These are phyloP conservation scores for Cymbopogon flexuosus DNA, from an alignment of 202 grass and related monocot species.

Conservation along the genomic window DNA sequence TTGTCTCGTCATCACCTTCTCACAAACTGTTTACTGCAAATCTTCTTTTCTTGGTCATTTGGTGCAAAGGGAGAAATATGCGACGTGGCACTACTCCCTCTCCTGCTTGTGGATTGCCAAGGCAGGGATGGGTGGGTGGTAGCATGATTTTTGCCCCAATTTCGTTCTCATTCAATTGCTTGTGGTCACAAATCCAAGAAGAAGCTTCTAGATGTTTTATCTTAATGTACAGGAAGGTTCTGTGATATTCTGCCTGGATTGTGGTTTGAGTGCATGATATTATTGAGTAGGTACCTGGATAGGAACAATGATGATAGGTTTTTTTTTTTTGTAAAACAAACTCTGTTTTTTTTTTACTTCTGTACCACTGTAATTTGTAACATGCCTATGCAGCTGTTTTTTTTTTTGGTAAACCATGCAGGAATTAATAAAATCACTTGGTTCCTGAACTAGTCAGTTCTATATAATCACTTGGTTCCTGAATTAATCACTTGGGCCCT, in stretches of 20 bases:
- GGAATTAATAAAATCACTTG: not conserved
- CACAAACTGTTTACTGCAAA: not conserved
- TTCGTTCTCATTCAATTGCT: not conserved
- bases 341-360: too few species aligned
- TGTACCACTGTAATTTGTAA: not conserved
- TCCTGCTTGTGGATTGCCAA: not conserved
- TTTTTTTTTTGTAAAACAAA: not conserved
- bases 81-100: slow-evolving; percentile 12
- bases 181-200: not conserved
- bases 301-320: not conserved
- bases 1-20: not conserved
- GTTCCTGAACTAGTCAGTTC: too few species aligned
- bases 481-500: too few species aligned
- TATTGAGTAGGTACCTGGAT: not conserved
- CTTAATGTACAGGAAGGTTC: not conserved
- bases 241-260: not conserved
- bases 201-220: not conserved
- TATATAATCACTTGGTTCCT: too few species aligned
- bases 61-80: not conserved
- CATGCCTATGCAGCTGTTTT: not conserved
- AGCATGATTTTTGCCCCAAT: not conserved
- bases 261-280: not conserved
- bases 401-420: not conserved
- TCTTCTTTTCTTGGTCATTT: not conserved
- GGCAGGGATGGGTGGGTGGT: not conserved